Conservation (phyloP, 2,329 filamentous ascomycete genomes). For the Rhynchosporium secalis region DNA sequence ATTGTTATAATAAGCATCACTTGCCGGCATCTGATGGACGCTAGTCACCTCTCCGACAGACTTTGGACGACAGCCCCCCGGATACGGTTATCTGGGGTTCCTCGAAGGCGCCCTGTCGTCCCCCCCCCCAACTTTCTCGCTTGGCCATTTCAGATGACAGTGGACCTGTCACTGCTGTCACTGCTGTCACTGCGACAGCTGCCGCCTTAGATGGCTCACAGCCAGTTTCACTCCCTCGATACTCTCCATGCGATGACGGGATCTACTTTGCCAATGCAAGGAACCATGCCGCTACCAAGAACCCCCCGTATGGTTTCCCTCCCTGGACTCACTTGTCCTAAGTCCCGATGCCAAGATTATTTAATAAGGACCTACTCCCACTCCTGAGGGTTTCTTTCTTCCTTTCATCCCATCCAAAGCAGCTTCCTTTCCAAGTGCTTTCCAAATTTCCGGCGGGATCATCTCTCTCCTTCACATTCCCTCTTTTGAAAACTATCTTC, state of each 20-base stretch:
- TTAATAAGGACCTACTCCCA: constrained; percentile 37
- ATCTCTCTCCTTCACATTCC: constrained; percentile 35
- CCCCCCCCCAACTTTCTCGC: constrained; percentile 26
- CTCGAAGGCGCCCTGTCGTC: background rate
- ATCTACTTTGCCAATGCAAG: constrained; percentile 33
- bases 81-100: background rate
- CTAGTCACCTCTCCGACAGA: constrained; percentile 21
- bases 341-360: constrained; percentile 35
- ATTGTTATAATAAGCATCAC: constrained; percentile 7
- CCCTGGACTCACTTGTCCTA: constrained; percentile 15
- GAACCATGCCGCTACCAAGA: background rate
- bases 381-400: constrained; percentile 24
- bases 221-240: constrained; percentile 37
- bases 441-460: constrained; percentile 30
- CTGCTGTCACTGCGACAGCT: constrained; percentile 10
- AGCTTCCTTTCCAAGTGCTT: constrained; percentile 28
- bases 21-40: constrained; percentile 12
- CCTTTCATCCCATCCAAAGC: constrained; percentile 29
- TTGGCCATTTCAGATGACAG: constrained; percentile 20
- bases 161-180: background rate
- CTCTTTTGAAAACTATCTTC: constrained; percentile 31
- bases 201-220: constrained; percentile 33
- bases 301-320: constrained; percentile 12
- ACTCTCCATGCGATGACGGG: constrained; percentile 35
- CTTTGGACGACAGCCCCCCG: constrained; percentile 21